Conservation (phyloP, 257 asterid species). For the Solanum appendiculatum region DNA sequence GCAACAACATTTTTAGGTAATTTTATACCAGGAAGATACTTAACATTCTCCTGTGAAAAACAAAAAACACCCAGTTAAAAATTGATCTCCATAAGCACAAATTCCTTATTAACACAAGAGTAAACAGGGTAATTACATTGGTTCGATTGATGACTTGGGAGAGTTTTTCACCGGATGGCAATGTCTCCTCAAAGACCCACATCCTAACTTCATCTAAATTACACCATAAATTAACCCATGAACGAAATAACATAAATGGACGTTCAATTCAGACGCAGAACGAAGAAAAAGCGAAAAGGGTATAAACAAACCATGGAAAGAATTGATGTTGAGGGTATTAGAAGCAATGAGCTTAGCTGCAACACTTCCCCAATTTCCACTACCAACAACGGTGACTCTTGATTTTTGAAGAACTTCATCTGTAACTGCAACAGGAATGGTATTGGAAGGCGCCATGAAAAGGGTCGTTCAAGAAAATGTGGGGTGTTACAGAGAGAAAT, state of each 20-base stretch:
- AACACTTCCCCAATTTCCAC: slow-evolving; percentile 96
- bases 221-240: background rate
- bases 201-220: slow-evolving; percentile 66
- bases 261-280: background rate
- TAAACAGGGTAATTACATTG: slow-evolving; percentile 28
- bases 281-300: too few relatives aligned
- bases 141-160: slow-evolving; percentile 56
- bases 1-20: slow-evolving; percentile 75
- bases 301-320: slow-evolving; percentile 51
- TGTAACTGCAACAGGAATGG: background rate
- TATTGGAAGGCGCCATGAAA: slow-evolving; percentile 27
- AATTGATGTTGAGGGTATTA: slow-evolving; percentile 41
- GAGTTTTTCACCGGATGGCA: slow-evolving; percentile 59
- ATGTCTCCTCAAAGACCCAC: slow-evolving; percentile 78
- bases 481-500: background rate
- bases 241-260: background rate
- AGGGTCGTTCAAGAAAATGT: background rate
- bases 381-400: slow-evolving; percentile 72
- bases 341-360: slow-evolving; percentile 88
- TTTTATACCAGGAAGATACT: slow-evolving; percentile 77
- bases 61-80: background rate
- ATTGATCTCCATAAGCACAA: background rate
- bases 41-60: slow-evolving; percentile 60
- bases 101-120: background rate
- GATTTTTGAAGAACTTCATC: slow-evolving; percentile 20